phyloP scores from a whole-genome alignment of 306 rosid species.

The Aeschynomene evenia region DNA sequence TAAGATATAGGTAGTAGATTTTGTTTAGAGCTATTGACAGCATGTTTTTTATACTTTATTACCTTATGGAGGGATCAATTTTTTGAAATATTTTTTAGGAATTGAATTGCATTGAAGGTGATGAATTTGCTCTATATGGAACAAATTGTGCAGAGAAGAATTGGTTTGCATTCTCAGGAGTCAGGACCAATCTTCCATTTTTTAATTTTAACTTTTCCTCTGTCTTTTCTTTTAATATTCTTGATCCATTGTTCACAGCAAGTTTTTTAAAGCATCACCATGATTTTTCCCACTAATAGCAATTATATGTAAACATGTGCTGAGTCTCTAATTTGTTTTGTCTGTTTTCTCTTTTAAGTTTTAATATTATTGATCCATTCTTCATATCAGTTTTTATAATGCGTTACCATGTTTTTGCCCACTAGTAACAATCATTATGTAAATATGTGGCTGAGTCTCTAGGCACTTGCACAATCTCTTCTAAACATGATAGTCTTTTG shows the following conservation, averaged over 20 bases:
- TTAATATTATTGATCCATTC: too few species aligned
- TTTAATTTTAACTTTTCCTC: not conserved
- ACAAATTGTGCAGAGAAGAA: not conserved
- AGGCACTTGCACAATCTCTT: not conserved
- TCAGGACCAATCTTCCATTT: not conserved
- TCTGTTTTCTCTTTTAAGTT: too few species aligned
- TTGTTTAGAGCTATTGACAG: not conserved
- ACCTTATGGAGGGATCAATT: conserved; percentile 9
- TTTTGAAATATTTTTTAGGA: not conserved
- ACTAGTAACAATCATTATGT: too few species aligned
- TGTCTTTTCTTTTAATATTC: not conserved
- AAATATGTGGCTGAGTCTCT: not conserved
- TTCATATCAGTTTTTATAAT: too few species aligned
- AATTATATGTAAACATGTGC: not conserved
- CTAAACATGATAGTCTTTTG: not conserved
- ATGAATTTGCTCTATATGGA: not conserved
- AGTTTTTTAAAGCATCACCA: not conserved
- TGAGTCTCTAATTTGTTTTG: not conserved
- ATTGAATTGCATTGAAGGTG: not conserved
- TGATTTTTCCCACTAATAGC: not conserved
- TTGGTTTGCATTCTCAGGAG: not conserved
- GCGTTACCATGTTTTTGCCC: too few species aligned
- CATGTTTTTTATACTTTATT: conserved; percentile 19
- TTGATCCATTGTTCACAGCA: not conserved
- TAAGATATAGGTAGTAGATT: not conserved